Evolutionary conservation across 2,329 filamentous ascomycete species (phyloP).

Genomic region (Fusarium solani-melongenae): DNA sequence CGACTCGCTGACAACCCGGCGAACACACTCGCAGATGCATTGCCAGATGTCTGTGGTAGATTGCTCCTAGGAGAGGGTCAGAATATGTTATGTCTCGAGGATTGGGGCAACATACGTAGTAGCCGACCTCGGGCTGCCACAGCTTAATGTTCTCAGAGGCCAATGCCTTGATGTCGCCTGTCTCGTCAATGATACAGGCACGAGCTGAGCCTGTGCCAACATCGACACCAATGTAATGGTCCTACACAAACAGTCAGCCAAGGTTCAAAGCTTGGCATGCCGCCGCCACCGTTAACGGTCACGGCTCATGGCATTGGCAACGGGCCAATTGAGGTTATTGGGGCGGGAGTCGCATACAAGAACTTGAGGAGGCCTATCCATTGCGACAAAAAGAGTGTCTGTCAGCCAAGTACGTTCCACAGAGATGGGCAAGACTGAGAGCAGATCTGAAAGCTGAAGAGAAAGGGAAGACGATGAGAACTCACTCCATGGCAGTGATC

Average conservation of each 20-base stretch:
- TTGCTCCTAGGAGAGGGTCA: slow-evolving; percentile 75
- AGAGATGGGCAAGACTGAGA: slow-evolving; percentile 1
- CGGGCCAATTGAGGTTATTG: not conserved
- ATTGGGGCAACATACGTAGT: slow-evolving; percentile 68
- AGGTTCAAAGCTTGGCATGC: not conserved
- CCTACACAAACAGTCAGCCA: slow-evolving; percentile 49
- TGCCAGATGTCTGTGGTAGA: slow-evolving; percentile 97
- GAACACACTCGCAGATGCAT: slow-evolving; percentile 90
- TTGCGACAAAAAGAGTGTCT: slow-evolving; percentile 22
- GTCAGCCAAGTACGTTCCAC: slow-evolving; percentile 16
- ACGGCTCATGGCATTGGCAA: not conserved
- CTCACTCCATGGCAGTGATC: slow-evolving; percentile 54
- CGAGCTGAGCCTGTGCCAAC: slow-evolving; percentile 95
- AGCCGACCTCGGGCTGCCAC: slow-evolving; percentile 81
- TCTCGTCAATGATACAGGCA: slow-evolving; percentile 93
- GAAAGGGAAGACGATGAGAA: slow-evolving; percentile 1
- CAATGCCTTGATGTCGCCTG: slow-evolving; percentile 85
- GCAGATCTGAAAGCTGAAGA: slow-evolving; percentile 11
- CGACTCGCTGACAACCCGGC: slow-evolving; percentile 83
- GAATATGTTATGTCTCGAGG: not conserved
- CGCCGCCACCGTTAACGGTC: slow-evolving; percentile 12
- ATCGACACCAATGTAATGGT: slow-evolving; percentile 86
- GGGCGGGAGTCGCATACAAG: slow-evolving; percentile 41
- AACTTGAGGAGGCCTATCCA: slow-evolving; percentile 50
- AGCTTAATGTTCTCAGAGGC: slow-evolving; percentile 81